Evolutionary conservation across 1,284 basidiomycete genomes (phyloP), one percentile per base, ranked within the genome.

Genomic region (Marasmius tenuissimus): DNA sequence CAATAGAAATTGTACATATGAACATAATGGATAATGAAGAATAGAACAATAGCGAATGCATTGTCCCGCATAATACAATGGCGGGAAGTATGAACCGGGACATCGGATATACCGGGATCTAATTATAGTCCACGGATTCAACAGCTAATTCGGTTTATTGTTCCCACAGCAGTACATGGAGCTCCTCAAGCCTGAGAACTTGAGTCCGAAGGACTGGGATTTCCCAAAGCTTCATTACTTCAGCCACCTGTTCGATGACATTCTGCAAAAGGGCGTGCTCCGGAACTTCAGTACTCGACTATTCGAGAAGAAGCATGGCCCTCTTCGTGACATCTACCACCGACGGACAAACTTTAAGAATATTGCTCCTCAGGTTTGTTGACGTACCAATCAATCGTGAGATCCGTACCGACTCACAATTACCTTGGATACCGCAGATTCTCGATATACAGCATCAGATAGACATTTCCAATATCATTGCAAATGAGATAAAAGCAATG

Each of bases 231-330:
- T 64, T 14, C 70, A 71, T 57, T 53, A 60, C 6, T 62, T 62
- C 18, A 16, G 18, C 7, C 69, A 73, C 61, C 27, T 60, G 1
- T 68, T 66, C 38, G 62, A 67, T 50, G 68, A 71, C 40, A 70
- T 73, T 39, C 27, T 38, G 14, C 58, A 49, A 8, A 72, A 73
- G 58, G 72, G 72, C 10, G 64, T 60, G 4, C 56, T 58, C 1
- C 27, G 49, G 4, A 65, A 69, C 33, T 64, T 59, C 55, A 68
- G 66, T 42, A 72, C 70, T 1, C 70, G 69, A 52, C 65, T 66
- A 27, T 70, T 66, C 57, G 68, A 71, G 57, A 68, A 69, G 53
- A 37, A 65, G 9, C 71, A 73, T 62, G 64, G 61, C 2, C 51
- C 58, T 2, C 22, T 61, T 2, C 27, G 57, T 10, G 48, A 62